Evolutionary conservation across 2,329 filamentous ascomycete species (phyloP).

Genomic region (Sclerotinia trifoliorum): DNA sequence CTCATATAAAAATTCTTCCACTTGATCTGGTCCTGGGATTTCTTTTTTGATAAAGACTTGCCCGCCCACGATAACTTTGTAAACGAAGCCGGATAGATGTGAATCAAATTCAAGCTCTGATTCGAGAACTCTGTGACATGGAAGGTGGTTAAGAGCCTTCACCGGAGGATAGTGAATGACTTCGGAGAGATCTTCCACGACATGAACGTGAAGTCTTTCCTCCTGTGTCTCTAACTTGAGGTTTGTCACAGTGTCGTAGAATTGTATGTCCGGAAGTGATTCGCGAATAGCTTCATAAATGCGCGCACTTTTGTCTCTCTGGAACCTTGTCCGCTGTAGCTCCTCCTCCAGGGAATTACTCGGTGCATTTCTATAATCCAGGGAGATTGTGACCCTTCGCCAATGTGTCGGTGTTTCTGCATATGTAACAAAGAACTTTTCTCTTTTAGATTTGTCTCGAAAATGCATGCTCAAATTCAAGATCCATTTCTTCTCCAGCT

Average conservation of each 20-base stretch:
- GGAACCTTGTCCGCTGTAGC: constrained; percentile 72
- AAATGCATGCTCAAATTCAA: constrained; percentile 98
- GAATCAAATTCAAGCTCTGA: constrained; percentile 79
- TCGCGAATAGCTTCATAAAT: constrained; percentile 95
- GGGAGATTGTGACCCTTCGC: constrained; percentile 86
- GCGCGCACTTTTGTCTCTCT: constrained; percentile 86
- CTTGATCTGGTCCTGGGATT: constrained; percentile 90
- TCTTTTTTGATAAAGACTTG: constrained; percentile 90
- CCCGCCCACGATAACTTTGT: constrained; percentile 75
- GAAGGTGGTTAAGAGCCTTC: constrained; percentile 71
- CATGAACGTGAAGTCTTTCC: constrained; percentile 88
- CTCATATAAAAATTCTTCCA: constrained; percentile 97
- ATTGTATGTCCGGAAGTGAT: constrained; percentile 88
- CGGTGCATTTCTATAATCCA: constrained; percentile 83
- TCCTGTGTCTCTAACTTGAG: constrained; percentile 88
- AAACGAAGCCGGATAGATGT: constrained; percentile 95
- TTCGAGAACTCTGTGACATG: constrained; percentile 65
- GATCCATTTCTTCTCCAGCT: constrained; percentile 89
- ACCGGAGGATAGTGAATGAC: constrained; percentile 82
- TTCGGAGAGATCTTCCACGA: constrained; percentile 89
- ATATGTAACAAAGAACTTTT: constrained; percentile 98
- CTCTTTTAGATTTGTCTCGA: constrained; percentile 83
- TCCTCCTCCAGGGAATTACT: constrained; percentile 83
- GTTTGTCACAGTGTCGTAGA: constrained; percentile 94
- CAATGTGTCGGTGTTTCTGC: constrained; percentile 76